A percentile compares a stretch with the other conserved stretches of the same genome.
Conservation (phyloP, 2,329 filamentous ascomycete species). For the Diaporthe sp. region DNA sequence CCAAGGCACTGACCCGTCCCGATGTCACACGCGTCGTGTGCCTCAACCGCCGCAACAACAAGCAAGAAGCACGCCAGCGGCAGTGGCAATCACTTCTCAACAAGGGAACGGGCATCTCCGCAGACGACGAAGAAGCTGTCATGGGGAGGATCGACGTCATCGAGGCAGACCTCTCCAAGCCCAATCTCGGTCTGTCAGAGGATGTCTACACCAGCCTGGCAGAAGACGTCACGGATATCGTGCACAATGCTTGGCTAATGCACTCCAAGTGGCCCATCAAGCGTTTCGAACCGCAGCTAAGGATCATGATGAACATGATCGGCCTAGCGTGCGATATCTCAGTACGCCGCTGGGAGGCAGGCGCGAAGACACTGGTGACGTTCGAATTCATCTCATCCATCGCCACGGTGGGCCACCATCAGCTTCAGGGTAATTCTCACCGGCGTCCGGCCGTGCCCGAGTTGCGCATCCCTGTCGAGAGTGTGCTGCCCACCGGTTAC, state of each 20-base stretch:
- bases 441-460: conserved; percentile 53
- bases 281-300: conserved; percentile 55
- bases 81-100: conserved; percentile 39
- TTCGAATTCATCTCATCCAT: conserved; percentile 58
- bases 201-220: conserved; percentile 51
- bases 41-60: conserved; percentile 52
- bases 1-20: conserved; percentile 40
- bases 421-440: neutral
- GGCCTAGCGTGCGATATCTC: conserved; percentile 48
- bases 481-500: conserved; percentile 58
- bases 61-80: conserved; percentile 46
- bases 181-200: conserved; percentile 52
- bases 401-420: conserved; percentile 45
- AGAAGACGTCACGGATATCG: conserved; percentile 56
- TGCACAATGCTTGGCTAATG: conserved; percentile 67
- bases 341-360: neutral
- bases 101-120: conserved; percentile 27
- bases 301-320: conserved; percentile 56
- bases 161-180: conserved; percentile 52
- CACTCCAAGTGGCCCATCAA: conserved; percentile 49
- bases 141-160: conserved; percentile 51
- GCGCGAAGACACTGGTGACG: conserved; percentile 39
- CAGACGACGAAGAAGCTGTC: neutral
- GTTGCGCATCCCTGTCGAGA: conserved; percentile 48
- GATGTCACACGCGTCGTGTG: conserved; percentile 51